Percentiles rank a stretch among this genome's conserved stretches.
These are phyloP conservation scores for Fusarium tupiense DNA, from an alignment of 2,329 filamentous ascomycete species.

Conservation along the genomic window DNA sequence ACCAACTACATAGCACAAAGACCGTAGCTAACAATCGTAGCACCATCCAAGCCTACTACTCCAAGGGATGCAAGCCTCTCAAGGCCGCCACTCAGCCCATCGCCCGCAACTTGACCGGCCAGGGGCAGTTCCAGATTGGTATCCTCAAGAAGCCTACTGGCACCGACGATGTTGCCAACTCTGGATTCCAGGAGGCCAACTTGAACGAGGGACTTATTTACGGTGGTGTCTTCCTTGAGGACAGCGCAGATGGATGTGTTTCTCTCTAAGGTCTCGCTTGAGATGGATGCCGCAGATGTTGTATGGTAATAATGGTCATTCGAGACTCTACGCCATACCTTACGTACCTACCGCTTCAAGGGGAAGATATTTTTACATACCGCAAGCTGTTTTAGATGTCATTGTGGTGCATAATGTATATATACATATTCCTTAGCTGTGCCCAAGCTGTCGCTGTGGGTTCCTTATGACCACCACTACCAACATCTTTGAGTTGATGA, in stretches of 20 bases:
- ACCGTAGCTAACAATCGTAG: slow-evolving; percentile 47
- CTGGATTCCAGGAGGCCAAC: slow-evolving; percentile 58
- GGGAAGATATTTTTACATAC: neutral
- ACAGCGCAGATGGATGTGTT: slow-evolving; percentile 54
- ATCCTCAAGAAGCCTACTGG: slow-evolving; percentile 69
- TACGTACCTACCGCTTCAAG: neutral
- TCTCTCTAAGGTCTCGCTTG: slow-evolving; percentile 5
- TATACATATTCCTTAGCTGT: neutral
- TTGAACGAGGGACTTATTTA: slow-evolving; percentile 64
- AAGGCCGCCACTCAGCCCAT: slow-evolving; percentile 57
- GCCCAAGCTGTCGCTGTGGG: too few relatives aligned
- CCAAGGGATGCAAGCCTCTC: slow-evolving; percentile 56
- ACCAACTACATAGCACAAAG: neutral
- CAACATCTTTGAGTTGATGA: too few relatives aligned
- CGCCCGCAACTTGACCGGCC: slow-evolving; percentile 62
- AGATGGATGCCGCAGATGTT: neutral
- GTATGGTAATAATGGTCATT: neutral
- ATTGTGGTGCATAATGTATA: neutral
- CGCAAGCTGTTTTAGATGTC: neutral
- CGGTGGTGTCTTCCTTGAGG: slow-evolving; percentile 63
- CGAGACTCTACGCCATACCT: neutral
- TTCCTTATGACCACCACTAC: neutral
- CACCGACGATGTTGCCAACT: slow-evolving; percentile 56
- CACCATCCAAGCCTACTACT: slow-evolving; percentile 68
- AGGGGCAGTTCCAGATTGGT: slow-evolving; percentile 71